Evolutionary conservation across 257 asterid genomes (phyloP).

Genomic region (Solanum bulbocastanum): DNA sequence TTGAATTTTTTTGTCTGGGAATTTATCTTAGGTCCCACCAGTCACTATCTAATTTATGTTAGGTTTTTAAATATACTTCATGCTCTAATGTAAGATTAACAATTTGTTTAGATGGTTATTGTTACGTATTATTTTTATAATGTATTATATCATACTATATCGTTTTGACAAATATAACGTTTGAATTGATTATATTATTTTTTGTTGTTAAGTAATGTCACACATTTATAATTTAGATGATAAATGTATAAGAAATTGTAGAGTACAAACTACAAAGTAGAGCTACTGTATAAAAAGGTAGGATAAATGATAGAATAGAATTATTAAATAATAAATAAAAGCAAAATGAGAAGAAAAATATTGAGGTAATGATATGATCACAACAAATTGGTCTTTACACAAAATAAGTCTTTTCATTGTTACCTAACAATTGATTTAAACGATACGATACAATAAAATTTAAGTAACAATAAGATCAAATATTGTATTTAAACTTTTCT

Average conservation of each 20-base stretch:
- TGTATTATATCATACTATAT: too few species aligned
- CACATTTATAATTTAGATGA: accelerated
- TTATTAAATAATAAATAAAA: too few species aligned
- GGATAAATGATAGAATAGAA: too few species aligned
- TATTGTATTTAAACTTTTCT: not conserved
- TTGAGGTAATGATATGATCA: not conserved
- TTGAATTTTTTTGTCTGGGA: not conserved
- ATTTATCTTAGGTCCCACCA: not conserved
- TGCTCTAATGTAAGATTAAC: too few species aligned
- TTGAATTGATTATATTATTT: accelerated
- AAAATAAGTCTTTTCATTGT: too few species aligned
- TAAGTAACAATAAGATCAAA: not conserved
- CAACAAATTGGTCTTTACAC: accelerated
- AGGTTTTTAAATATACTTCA: not conserved
- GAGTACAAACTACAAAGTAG: accelerated
- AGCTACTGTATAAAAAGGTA: too few species aligned
- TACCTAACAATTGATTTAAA: not conserved
- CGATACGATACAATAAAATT: not conserved
- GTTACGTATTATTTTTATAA: too few species aligned
- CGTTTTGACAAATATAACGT: accelerated
- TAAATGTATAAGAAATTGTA: too few species aligned
- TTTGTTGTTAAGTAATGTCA: not conserved
- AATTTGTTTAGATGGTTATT: not conserved
- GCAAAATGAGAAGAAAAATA: not conserved
- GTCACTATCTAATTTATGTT: not conserved